Evolutionary conservation across 192 early-diverging fungal genomes (phyloP).

Genomic region (Jimgerdemannia flammicorona): DNA sequence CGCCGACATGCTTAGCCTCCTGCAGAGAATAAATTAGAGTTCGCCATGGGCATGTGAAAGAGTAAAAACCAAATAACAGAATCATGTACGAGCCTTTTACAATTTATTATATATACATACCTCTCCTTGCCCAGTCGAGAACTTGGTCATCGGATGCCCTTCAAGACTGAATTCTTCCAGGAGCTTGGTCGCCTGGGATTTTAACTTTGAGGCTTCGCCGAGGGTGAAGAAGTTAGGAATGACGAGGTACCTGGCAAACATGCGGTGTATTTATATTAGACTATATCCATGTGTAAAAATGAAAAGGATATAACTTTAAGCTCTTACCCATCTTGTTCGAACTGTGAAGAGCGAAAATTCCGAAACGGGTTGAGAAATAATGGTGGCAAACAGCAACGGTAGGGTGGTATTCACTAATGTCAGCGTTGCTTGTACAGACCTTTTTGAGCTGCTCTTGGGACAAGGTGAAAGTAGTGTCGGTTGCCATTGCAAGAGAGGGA

Average conservation of each 20-base stretch:
- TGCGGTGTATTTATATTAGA: no score
- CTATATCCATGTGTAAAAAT: no score
- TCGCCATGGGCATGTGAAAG: neutral
- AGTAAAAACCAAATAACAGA: neutral
- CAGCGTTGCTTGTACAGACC: neutral
- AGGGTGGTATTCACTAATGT: no score
- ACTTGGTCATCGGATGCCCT: conserved; percentile 73
- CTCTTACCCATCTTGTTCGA: neutral
- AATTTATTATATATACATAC: conserved; percentile 15
- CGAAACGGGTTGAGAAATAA: neutral
- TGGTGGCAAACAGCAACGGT: no score
- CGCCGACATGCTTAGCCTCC: conserved; percentile 66
- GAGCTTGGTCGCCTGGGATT: conserved; percentile 44
- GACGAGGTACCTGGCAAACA: conserved; percentile 49
- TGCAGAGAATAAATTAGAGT: conserved; percentile 2
- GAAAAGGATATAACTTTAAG: no score
- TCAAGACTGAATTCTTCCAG: conserved; percentile 61
- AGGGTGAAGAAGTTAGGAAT: conserved; percentile 62
- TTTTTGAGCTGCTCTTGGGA: neutral
- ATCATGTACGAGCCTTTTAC: neutral
- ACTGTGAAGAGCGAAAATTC: neutral
- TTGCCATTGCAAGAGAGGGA: neutral
- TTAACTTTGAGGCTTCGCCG: conserved; percentile 40
- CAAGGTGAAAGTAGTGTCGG: neutral
- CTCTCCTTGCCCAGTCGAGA: conserved; percentile 61